A percentile compares a stretch with the other conserved stretches of the same genome.
These are phyloP conservation scores for Saprolegnia diclina DNA, from an alignment of 352 stramenopile genomes.

Conservation along the genomic window DNA sequence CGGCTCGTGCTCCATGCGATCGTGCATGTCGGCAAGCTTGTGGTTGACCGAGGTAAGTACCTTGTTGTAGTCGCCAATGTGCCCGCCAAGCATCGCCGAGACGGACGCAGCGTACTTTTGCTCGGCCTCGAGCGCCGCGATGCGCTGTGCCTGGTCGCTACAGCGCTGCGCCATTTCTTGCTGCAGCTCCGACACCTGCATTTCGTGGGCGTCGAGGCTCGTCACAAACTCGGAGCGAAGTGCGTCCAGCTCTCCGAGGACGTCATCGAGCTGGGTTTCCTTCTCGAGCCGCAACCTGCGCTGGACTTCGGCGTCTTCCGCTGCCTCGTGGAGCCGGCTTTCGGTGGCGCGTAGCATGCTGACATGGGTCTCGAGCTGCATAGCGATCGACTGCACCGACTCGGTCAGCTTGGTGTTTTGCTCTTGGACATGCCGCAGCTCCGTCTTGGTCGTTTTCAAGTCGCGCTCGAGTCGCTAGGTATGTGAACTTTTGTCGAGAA, in stretches of 20 bases:
- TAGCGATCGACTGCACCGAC: conserved; percentile 7
- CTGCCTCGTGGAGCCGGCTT: conserved; percentile 18
- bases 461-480: neutral
- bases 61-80: conserved; percentile 56
- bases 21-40: conserved; percentile 49
- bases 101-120: conserved; percentile 54
- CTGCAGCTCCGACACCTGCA: conserved; percentile 1
- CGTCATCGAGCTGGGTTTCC: conserved; percentile 36
- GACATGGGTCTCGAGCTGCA: conserved; percentile 16
- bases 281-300: conserved; percentile 31
- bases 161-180: conserved; percentile 17
- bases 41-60: conserved; percentile 58
- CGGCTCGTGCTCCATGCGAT: conserved; percentile 32
- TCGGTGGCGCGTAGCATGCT: conserved; percentile 15
- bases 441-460: neutral
- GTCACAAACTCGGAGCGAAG: conserved; percentile 43
- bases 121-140: conserved; percentile 38
- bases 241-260: conserved; percentile 31
- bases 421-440: neutral
- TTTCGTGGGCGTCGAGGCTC: conserved; percentile 32
- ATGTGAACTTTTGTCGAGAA: neutral
- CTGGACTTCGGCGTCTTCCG: conserved; percentile 29
- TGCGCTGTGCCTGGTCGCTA: conserved; percentile 37
- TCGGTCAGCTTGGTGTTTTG: conserved; percentile 12
- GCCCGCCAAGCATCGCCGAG: conserved; percentile 38